Conservation (phyloP, 805 yeast species). For the Cyberlindnera americana region DNA sequence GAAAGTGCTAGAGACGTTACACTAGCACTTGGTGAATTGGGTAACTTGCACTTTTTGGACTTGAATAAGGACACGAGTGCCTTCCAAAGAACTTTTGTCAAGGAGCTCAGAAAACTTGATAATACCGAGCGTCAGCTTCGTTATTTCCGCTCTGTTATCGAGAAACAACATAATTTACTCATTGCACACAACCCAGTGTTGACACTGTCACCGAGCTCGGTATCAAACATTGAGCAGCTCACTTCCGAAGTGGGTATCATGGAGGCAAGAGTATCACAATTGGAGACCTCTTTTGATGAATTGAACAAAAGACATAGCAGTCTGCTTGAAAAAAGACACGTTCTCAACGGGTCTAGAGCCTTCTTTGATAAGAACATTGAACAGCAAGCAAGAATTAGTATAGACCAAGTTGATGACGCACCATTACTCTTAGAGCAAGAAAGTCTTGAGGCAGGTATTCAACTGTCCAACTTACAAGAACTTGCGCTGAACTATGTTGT, state of each 20-base stretch:
- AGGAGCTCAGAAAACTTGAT: slow-evolving; percentile 79
- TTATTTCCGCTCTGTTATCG: slow-evolving; percentile 47
- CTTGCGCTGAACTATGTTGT: slow-evolving; percentile 37
- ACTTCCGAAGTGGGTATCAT: slow-evolving; percentile 57
- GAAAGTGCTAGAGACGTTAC: slow-evolving; percentile 87
- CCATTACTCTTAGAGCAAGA: slow-evolving; percentile 34
- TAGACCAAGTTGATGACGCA: slow-evolving; percentile 36
- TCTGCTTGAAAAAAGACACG: slow-evolving; percentile 69
- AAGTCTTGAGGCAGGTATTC: slow-evolving; percentile 35
- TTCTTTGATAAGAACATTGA: slow-evolving; percentile 41
- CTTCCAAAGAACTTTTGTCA: slow-evolving; percentile 88
- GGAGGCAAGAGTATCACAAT: slow-evolving; percentile 71
- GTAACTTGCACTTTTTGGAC: slow-evolving; percentile 85
- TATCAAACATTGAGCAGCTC: slow-evolving; percentile 60
- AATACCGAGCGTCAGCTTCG: slow-evolving; percentile 84
- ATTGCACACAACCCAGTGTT: slow-evolving; percentile 32
- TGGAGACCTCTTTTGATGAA: slow-evolving; percentile 64
- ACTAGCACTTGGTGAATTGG: slow-evolving; percentile 82
- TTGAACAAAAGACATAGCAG: slow-evolving; percentile 60
- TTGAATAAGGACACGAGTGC: slow-evolving; percentile 74
- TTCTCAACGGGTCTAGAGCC: slow-evolving; percentile 44
- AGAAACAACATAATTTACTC: slow-evolving; percentile 39
- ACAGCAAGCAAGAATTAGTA: slow-evolving; percentile 31
- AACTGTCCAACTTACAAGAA: slow-evolving; percentile 25
- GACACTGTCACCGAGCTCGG: slow-evolving; percentile 26